Percentiles rank a stretch among this genome's conserved stretches.
Conservation (phyloP, 2,329 filamentous ascomycete genomes). For the Graphium sp. region DNA sequence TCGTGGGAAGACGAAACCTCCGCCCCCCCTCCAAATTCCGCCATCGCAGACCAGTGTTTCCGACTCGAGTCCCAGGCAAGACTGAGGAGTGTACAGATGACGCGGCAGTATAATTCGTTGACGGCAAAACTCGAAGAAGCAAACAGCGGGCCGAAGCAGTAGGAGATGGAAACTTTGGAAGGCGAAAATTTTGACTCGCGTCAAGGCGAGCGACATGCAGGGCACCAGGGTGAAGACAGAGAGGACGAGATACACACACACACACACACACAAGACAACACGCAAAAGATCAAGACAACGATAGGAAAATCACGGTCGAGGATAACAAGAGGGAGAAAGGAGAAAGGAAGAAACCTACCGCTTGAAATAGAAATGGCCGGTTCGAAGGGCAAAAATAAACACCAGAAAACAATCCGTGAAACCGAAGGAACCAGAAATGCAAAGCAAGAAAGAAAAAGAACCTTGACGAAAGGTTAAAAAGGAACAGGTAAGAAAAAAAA, state of each 20-base stretch:
- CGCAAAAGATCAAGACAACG: background rate
- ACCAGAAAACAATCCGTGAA: background rate
- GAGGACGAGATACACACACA: constrained; percentile 1
- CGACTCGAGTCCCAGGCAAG: too few relatives aligned
- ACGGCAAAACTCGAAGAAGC: too few relatives aligned
- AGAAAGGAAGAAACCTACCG: background rate
- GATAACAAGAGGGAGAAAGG: constrained; percentile 1
- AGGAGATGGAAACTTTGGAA: too few relatives aligned
- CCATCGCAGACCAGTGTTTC: too few relatives aligned
- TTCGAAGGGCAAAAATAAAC: background rate
- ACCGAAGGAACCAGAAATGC: background rate
- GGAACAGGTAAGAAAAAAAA: background rate
- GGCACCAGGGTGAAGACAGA: too few relatives aligned
- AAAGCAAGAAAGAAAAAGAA: background rate
- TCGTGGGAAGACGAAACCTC: too few relatives aligned
- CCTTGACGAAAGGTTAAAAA: constrained; percentile 1
- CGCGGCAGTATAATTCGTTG: too few relatives aligned
- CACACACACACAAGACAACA: background rate
- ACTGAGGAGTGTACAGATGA: too few relatives aligned
- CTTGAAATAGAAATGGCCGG: background rate
- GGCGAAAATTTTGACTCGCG: too few relatives aligned
- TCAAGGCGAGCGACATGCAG: too few relatives aligned
- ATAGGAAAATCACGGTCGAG: background rate
- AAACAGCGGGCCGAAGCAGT: too few relatives aligned
- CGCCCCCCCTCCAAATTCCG: too few relatives aligned